Base-by-base conservation (phyloP, 2,329 filamentous ascomycete genomes). In the Ceratocystis harringtonii region DNA sequence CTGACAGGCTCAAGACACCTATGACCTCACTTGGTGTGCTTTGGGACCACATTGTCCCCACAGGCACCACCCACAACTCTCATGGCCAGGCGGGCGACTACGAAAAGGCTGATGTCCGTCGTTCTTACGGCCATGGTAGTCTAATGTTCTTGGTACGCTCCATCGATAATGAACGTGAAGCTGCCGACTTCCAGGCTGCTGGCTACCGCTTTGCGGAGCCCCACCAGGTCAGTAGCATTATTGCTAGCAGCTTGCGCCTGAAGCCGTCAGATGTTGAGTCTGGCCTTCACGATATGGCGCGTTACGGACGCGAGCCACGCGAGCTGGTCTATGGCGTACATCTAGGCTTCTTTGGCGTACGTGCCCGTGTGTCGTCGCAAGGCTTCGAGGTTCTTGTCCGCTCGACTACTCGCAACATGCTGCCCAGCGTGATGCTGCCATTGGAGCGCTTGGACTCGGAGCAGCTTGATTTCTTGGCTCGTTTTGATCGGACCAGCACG, bases 131-230 rank as follows among this genome's bases (percentile, higher is more conserved):
- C 17, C 72, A 75, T 3, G 85, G 84, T 67, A 90, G 91, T 0
- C 79, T 95, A 58, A 83, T 96, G 73, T 91, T 95, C 70, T 80
- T 95, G 8, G 86, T 91, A 5, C 87, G 85, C 10, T 80, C 80
- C 55, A 78, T 88, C 10, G 88, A 91, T 44, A 79, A 82, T 0
- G 79, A 83, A 63, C 80, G 81, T 32, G 55, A 67, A 5, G 65
- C 62, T 22, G 44, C 22, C 3, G 57, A 67, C 25, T 79, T 95
- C 15, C 81, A 86, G 68, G 84, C 88, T 1, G 77, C 82, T 10
- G 90, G 91, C 0, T 95, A 86, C 73, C 83, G 88, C n/a, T 95
- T 95, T 70, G 88, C 88, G 1, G 80, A 83, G 43, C 75, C 85
- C 12, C 80, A 81, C 65, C 84, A 90, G 68, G 86, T 95, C 32